Evolutionary conservation across 1,284 basidiomycete genomes (phyloP), one percentile per base, ranked within the genome.

Genomic region (Ustilago curta): DNA sequence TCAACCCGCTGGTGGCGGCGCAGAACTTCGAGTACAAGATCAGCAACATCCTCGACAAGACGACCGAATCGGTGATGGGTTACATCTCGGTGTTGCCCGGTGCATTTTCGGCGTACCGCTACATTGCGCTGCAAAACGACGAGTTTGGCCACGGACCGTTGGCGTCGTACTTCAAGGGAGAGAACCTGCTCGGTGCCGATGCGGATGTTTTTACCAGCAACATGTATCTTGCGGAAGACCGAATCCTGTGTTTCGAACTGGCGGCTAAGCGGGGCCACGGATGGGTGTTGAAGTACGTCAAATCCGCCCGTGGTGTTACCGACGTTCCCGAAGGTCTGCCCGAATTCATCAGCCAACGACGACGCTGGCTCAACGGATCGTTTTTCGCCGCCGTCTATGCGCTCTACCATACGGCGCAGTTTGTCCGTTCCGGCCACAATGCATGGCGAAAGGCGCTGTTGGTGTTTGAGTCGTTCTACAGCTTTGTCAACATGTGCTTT

Each of bases 261-360:
- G 91, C 98, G 45, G 94, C 96, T 0, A 98, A 97, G 84, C 88
- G 91, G 1, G 93, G 94, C 74, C 91, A 90, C 2, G 90, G 90
- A 77, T 99, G 96, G 96, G 89, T 97, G 6, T 88, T 99, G 53
- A 94, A 93, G 87, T 99, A 95, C 81, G 96, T 99, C 81, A 97
- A 95, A 86, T 91, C 91, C 31, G 95, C 97, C 0, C 90, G 94
- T 31, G 97, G 93, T 9, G 96, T 98, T 84, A 99, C 97, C 0
- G 97, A 99, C 52, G 83, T 97, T 9, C 97, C 97, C 5, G 95
- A 97, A 78, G 89, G 90, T 0, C 89, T 98, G 21, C 91, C 95
- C 11, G 97, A 99, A 85, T 97, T 99, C 83, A 98, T 99, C 85
- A 90, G 89, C 52, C 96, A 99, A 83, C 90, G 95, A 4, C 88